Evolutionary conservation across 352 stramenopile species (phyloP).

Genomic region (Globisporangium viniferum): DNA sequence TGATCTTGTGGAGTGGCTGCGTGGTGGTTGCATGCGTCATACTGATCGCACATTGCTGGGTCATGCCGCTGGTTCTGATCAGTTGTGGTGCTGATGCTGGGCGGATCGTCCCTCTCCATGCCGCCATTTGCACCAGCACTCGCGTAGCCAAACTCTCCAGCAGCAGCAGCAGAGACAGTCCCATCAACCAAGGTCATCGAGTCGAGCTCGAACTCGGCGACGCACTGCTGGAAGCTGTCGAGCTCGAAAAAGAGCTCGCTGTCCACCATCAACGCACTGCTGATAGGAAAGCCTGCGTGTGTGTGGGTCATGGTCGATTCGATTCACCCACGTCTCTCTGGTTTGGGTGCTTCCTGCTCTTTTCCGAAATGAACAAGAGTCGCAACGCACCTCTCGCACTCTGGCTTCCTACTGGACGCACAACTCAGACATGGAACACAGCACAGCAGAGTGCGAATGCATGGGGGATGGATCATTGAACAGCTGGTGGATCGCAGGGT

Average conservation of each 20-base stretch:
- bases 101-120: background rate
- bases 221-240: conserved; percentile 42
- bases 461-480: too few relatives aligned
- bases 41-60: background rate
- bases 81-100: background rate
- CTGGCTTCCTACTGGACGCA: too few relatives aligned
- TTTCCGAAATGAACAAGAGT: too few relatives aligned
- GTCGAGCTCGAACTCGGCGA: conserved; percentile 6
- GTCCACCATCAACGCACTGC: background rate
- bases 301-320: background rate
- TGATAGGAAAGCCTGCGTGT: background rate
- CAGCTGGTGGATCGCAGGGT: too few relatives aligned
- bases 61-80: background rate
- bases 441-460: too few relatives aligned
- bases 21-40: background rate
- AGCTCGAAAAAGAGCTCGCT: conserved; percentile 32
- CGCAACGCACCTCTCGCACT: too few relatives aligned
- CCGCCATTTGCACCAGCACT: background rate
- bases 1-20: background rate
- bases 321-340: too few relatives aligned
- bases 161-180: background rate
- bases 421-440: too few relatives aligned
- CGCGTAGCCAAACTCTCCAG: conserved; percentile 14
- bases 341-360: too few relatives aligned
- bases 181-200: background rate